These are phyloP conservation scores for Paramecium primaurelia DNA, from an alignment of 73 alveolate species.

Conservation along the genomic window DNA sequence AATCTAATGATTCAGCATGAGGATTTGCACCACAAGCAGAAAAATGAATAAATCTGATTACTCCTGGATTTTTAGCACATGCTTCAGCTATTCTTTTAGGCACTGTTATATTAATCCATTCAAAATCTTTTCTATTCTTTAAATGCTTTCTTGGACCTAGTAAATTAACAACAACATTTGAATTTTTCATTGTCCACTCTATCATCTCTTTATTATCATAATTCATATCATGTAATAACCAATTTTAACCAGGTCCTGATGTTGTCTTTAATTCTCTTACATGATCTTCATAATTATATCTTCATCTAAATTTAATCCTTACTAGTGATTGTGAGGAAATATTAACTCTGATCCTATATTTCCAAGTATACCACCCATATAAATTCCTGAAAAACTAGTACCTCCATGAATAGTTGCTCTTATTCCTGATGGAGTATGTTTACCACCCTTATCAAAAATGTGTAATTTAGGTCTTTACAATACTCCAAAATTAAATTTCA, in stretches of 20 bases:
- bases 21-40: slow-evolving; percentile 70
- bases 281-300: slow-evolving; percentile 49
- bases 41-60: slow-evolving; percentile 66
- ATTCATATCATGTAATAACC: slow-evolving; percentile 44
- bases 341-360: slow-evolving; percentile 57
- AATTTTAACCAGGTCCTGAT: slow-evolving; percentile 44
- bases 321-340: slow-evolving; percentile 52
- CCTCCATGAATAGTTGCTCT: slow-evolving; percentile 63
- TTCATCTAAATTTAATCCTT: background rate
- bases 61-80: slow-evolving; percentile 63
- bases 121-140: slow-evolving; percentile 53
- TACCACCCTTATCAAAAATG: slow-evolving; percentile 52
- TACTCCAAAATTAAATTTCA: background rate
- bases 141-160: slow-evolving; percentile 59
- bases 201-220: slow-evolving; percentile 62
- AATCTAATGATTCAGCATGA: slow-evolving; percentile 38
- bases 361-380: slow-evolving; percentile 60
- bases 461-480: slow-evolving; percentile 40
- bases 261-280: slow-evolving; percentile 51
- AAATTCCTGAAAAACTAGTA: slow-evolving; percentile 52
- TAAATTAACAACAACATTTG: slow-evolving; percentile 66
- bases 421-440: slow-evolving; percentile 47
- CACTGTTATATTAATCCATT: slow-evolving; percentile 57
- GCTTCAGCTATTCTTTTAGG: slow-evolving; percentile 71
- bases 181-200: slow-evolving; percentile 56